Percentiles rank a stretch among this genome's conserved stretches.
Evolutionary conservation across 2,329 filamentous ascomycete species (phyloP).

Genomic region (Thielaviopsis punctulata): DNA sequence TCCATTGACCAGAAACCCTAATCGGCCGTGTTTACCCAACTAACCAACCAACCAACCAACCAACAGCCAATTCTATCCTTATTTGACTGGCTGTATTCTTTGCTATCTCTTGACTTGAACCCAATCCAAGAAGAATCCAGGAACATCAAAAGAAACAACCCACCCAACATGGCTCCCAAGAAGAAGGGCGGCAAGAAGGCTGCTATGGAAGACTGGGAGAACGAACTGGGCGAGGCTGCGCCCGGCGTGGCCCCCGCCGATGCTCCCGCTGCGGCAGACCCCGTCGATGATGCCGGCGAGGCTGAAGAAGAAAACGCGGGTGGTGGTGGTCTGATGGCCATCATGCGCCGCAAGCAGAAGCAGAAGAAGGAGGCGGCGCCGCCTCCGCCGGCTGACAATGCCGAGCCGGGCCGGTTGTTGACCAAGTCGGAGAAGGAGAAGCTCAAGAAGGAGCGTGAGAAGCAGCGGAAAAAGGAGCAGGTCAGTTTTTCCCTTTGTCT

Average conservation of each 20-base stretch:
- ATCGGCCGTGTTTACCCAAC: background rate
- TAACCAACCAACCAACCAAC: background rate
- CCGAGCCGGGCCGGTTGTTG: slow-evolving; percentile 52
- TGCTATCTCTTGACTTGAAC: too few species aligned
- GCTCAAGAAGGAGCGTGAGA: slow-evolving; percentile 94
- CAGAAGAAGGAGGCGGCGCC: slow-evolving; percentile 55
- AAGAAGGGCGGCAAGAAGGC: slow-evolving; percentile 79
- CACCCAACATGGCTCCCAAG: slow-evolving; percentile 63
- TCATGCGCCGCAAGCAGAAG: slow-evolving; percentile 67
- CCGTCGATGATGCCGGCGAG: slow-evolving; percentile 29
- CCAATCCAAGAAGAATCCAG: too few species aligned
- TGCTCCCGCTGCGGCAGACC: slow-evolving; percentile 19
- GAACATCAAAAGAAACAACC: too few species aligned
- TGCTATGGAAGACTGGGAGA: slow-evolving; percentile 83
- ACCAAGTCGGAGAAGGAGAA: slow-evolving; percentile 99
- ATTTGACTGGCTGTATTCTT: too few species aligned
- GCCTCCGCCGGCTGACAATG: slow-evolving; percentile 47
- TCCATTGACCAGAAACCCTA: background rate
- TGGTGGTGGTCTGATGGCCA: slow-evolving; percentile 57
- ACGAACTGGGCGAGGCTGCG: slow-evolving; percentile 67
- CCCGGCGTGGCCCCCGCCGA: slow-evolving; percentile 35
- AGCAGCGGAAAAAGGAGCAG: slow-evolving; percentile 97
- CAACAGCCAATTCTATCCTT: too few species aligned
- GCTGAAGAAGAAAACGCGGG: slow-evolving; percentile 36
- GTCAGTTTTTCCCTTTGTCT: slow-evolving; percentile 26